phyloP scores from a whole-genome alignment of 164 flowering plant species.

The grape (Vitis vinifera) region ASM3070453v1 NC_081808.1:12314001-12314500 shows the following conservation, averaged over 20 bases:
- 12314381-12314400: no score
- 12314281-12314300: not conserved
- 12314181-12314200: slow-evolving; percentile 62
- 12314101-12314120: slow-evolving; percentile 1
- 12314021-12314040: not conserved
- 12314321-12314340: not conserved
- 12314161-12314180: slow-evolving; percentile 92
- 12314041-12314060: slow-evolving; percentile 4
- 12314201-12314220: slow-evolving; percentile 57
- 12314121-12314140: slow-evolving; percentile 40
- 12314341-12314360: no score
- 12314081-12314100: not conserved
- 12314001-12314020: no score
- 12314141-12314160: slow-evolving; percentile 83
- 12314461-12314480: no score
- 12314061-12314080: not conserved
- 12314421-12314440: no score
- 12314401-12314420: no score
- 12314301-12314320: not conserved
- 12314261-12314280: not conserved
- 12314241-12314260: slow-evolving; percentile 35
- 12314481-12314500: no score
- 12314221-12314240: slow-evolving; percentile 72
- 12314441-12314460: no score
- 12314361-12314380: no score